Base-by-base conservation (phyloP, 1,284 basidiomycete species). In the Rhodotorula sp. region DNA sequence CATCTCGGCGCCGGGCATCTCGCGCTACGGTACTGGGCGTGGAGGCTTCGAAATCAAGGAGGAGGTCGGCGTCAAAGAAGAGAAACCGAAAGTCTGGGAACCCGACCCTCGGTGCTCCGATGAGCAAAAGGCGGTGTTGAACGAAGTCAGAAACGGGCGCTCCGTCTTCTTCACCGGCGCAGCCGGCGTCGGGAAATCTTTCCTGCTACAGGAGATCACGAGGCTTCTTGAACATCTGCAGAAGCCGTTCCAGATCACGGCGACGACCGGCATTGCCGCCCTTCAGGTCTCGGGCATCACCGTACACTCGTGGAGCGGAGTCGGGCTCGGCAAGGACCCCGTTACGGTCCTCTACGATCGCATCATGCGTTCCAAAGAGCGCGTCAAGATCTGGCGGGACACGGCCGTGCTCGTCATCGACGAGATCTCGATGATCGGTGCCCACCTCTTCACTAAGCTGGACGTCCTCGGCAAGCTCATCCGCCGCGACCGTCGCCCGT, bases 231-330 rank as follows among this genome's bases (percentile, higher is more conserved):
- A 70, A 60, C 44, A 56, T 44, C 18, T 69, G 56, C 55, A 72
- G 42, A 51, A 69, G 6, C 56, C 60, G 3, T 70, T 45, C 60
- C 62, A 68, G 33, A 55, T 77, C 55, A 78, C 77, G 0, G 77
- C 76, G 0, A 74, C 77, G 4, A 78, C 77, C 0, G 82, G 82
- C 12, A 81, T 82, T 73, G 81, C 82, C 0, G 80, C 79, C 0
- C 61, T 73, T 8, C 73, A 77, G 49, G 67, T 79, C 37, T 68
- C 69, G 26, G 78, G 78, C 17, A 60, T 61, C 44, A 78, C 77
- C 3, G 46, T 77, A 0, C 73, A 77, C 45, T 72, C 70, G 26
- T 76, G 68, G 67, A 66, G 71, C 4, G 65, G 63, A 0, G 48
- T 73, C 33, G 74, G 74, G 0, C 57, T 75, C 20, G 69, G 67